Conservation (phyloP, 148 eudicot species). For the Vaccinium vitisidaea region DNA sequence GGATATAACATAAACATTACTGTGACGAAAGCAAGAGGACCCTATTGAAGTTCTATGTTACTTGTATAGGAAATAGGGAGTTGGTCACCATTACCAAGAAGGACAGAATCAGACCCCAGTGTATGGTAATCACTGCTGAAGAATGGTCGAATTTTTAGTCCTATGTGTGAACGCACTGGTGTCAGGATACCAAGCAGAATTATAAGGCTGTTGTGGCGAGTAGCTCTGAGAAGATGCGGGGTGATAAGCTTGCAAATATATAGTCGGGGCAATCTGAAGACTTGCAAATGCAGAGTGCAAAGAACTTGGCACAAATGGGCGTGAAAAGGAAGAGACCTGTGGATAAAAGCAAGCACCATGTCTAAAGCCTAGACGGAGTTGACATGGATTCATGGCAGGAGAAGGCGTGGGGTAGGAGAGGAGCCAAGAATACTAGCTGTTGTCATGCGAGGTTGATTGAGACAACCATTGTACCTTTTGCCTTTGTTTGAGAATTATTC, state of each 20-base stretch:
- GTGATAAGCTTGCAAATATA: not conserved
- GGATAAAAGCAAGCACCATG: not conserved
- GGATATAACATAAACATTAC: not conserved
- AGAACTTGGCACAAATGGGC: not conserved
- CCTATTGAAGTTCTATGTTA: not conserved
- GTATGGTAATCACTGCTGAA: not conserved
- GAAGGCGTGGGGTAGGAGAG: not conserved
- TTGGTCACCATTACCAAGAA: not conserved
- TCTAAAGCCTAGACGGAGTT: not conserved
- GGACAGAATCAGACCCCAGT: not conserved
- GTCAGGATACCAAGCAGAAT: not conserved
- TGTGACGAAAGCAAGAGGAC: not conserved
- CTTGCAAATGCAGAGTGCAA: not conserved
- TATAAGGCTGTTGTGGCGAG: not conserved
- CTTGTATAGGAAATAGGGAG: not conserved
- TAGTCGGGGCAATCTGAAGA: not conserved
- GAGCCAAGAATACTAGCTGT: not conserved
- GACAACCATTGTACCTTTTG: not conserved
- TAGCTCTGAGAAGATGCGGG: not conserved
- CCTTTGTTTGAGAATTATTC: not conserved
- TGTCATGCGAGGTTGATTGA: not conserved
- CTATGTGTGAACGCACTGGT: not conserved
- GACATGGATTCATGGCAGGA: not conserved
- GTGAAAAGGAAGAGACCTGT: not conserved
- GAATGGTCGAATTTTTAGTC: not conserved